These are phyloP conservation scores for Hericium erinaceus DNA, from an alignment of 768 basidiomycete genomes.

Conservation along the genomic window DNA sequence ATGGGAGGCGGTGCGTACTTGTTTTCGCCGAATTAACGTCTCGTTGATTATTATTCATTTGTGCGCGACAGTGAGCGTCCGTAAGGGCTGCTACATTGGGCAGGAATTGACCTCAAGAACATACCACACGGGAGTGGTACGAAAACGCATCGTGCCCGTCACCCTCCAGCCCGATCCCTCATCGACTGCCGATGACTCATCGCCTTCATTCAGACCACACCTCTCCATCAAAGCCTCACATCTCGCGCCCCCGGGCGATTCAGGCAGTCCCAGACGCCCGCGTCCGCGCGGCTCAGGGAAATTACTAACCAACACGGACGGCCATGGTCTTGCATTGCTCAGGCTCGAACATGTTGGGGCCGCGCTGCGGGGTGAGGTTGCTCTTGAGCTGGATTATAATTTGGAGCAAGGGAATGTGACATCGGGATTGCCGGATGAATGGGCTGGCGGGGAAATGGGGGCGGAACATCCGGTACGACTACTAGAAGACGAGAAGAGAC, in stretches of 20 bases:
- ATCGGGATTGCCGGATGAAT: neutral
- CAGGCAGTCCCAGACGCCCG: slow-evolving; percentile 23
- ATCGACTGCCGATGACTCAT: slow-evolving; percentile 14
- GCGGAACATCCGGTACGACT: slow-evolving; percentile 7
- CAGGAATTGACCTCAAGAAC: slow-evolving; percentile 96
- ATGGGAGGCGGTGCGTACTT: slow-evolving; percentile 78
- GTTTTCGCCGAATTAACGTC: neutral
- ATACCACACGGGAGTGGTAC: slow-evolving; percentile 85
- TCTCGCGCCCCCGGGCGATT: slow-evolving; percentile 16
- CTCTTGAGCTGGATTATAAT: slow-evolving; percentile 25
- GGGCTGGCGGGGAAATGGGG: slow-evolving; percentile 8
- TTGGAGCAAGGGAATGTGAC: slow-evolving; percentile 2
- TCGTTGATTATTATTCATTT: neutral
- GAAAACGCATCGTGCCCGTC: slow-evolving; percentile 89
- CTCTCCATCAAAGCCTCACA: slow-evolving; percentile 23
- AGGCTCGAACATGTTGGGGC: slow-evolving; percentile 67
- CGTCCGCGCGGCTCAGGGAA: slow-evolving; percentile 70
- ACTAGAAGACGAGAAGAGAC: slow-evolving; percentile 16
- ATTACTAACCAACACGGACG: slow-evolving; percentile 47
- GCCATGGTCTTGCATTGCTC: slow-evolving; percentile 70
- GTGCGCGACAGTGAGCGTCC: slow-evolving; percentile 68
- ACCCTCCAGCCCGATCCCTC: slow-evolving; percentile 35
- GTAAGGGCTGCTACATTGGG: slow-evolving; percentile 97
- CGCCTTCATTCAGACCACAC: slow-evolving; percentile 6
- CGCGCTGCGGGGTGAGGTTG: slow-evolving; percentile 37